Base-by-base conservation (phyloP, 2,329 filamentous ascomycete genomes). In the Fusarium foetens region DNA sequence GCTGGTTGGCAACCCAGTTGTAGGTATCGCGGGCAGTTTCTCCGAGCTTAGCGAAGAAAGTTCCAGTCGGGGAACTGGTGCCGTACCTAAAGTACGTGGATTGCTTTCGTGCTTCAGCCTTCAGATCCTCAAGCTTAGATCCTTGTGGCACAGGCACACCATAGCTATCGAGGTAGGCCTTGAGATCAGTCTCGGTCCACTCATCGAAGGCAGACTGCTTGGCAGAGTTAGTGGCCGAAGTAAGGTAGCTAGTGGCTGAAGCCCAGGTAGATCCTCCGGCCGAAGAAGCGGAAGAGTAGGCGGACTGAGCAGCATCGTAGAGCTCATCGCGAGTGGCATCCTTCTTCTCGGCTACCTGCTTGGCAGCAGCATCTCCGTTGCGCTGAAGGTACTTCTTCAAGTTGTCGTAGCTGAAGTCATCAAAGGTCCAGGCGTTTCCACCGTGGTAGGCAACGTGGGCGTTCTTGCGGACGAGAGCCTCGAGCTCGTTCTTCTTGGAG, bases 81-180 rank as follows among this genome's bases (percentile, higher is more conserved):
- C 93, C 93, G 76, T 95, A 93, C 77, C 88, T 89, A 85, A 94
- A 95, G 81, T 92, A 94, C 27, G 91, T 93, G 27, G 89, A 87
- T 76, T 94, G 91, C 80, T 91, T 91, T 73, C 92, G 90, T 21
- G 92, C 93, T 66, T 89, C 85, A 13, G 92, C 92, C 68, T 89
- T 89, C 25, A 95, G 85, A 78, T 94, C 87, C 66, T 95, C 92
- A 62, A 90, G 75, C 63, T 84, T 91, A 23, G 90, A 90, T 10
- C 91, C 91, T 79, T 94, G 91, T 46, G 91, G 91, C 43, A 88
- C 85, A 8, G 85, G 81, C 43, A 95, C 84, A 41, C 93, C 93
- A 72, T 94, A 95, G 69, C 90, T 92, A 79, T 95, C 93, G 11
- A 95, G 88, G 77, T 95, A 95, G 2, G 88, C 84, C 85, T 95